phyloP scores from a whole-genome alignment of 2,329 filamentous ascomycete species.

The Colletotrichum horii region DNA sequence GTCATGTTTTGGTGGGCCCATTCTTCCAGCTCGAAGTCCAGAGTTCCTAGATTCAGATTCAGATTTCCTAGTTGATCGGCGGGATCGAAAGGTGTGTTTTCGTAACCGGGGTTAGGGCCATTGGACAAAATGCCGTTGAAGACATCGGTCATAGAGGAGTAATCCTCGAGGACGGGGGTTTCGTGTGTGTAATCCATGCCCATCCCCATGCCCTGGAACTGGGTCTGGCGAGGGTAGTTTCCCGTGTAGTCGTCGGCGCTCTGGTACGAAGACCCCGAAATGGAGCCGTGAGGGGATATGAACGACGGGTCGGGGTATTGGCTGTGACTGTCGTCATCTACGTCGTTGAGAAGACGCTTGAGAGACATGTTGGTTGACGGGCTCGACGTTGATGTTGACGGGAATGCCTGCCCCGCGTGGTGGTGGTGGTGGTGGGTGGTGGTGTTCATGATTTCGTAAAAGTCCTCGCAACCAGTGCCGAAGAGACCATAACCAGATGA shows the following conservation, averaged over 20 bases:
- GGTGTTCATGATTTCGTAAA: not conserved
- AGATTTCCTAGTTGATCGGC: not conserved
- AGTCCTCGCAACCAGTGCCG: not conserved
- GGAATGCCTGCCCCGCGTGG: not conserved
- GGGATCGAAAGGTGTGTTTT: not conserved
- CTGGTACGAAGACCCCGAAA: conserved; percentile 11
- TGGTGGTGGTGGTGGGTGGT: not conserved
- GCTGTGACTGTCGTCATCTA: not conserved
- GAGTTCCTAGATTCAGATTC: not conserved
- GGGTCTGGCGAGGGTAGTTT: not conserved
- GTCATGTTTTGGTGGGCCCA: not conserved
- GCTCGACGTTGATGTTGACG: not conserved
- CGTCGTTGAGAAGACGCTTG: conserved; percentile 20
- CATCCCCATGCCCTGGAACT: not conserved
- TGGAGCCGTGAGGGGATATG: conserved; percentile 7
- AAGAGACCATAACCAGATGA: not conserved
- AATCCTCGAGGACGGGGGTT: not conserved
- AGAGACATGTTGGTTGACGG: conserved; percentile 10
- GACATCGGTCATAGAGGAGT: not conserved
- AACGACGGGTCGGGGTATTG: conserved; percentile 7
- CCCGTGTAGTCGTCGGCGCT: conserved; percentile 5
- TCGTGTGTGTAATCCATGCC: not conserved
- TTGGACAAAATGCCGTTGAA: not conserved
- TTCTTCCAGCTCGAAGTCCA: not conserved
- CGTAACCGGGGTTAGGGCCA: not conserved